A percentile compares a stretch with the other conserved stretches of the same genome.
phyloP scores from a whole-genome alignment of 371 early-diverging fungal genomes.

The Entomophthora muscae region DNA sequence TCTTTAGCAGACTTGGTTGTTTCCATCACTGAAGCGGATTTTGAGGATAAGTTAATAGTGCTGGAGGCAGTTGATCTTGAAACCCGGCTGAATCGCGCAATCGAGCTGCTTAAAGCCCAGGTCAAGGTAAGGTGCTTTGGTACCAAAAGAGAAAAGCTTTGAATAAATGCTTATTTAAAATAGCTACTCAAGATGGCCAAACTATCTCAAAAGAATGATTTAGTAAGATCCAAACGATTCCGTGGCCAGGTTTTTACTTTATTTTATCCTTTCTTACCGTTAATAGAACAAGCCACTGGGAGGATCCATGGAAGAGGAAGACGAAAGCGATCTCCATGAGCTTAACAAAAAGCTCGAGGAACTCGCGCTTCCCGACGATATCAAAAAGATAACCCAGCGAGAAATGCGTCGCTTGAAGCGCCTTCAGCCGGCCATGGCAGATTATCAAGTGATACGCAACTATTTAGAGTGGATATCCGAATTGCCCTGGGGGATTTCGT shows the following conservation, averaged over 20 bases:
- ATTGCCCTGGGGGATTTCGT: slow-evolving; percentile 52
- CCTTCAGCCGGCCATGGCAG: slow-evolving; percentile 53
- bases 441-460: slow-evolving; percentile 59
- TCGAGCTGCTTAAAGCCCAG: slow-evolving; percentile 53
- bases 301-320: slow-evolving; percentile 30
- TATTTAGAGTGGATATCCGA: slow-evolving; percentile 60
- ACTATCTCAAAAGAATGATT: not conserved
- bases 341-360: slow-evolving; percentile 28
- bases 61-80: slow-evolving; percentile 34
- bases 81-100: slow-evolving; percentile 30
- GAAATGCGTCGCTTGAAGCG: slow-evolving; percentile 54
- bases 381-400: slow-evolving; percentile 35
- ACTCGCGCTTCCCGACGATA: slow-evolving; percentile 47
- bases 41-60: slow-evolving; percentile 51
- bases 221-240: not conserved
- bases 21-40: slow-evolving; percentile 46
- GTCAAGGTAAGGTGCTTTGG: slow-evolving; percentile 45
- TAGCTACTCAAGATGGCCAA: slow-evolving; percentile 27
- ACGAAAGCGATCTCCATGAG: slow-evolving; percentile 44
- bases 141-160: not conserved
- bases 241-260: not conserved
- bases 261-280: not conserved
- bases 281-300: slow-evolving; percentile 25
- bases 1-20: slow-evolving; percentile 53
- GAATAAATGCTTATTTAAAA: not conserved